A percentile compares a stretch with the other conserved stretches of the same genome.
Conservation (phyloP, 106 monocot species). For the Amphibolis antarctica region DNA sequence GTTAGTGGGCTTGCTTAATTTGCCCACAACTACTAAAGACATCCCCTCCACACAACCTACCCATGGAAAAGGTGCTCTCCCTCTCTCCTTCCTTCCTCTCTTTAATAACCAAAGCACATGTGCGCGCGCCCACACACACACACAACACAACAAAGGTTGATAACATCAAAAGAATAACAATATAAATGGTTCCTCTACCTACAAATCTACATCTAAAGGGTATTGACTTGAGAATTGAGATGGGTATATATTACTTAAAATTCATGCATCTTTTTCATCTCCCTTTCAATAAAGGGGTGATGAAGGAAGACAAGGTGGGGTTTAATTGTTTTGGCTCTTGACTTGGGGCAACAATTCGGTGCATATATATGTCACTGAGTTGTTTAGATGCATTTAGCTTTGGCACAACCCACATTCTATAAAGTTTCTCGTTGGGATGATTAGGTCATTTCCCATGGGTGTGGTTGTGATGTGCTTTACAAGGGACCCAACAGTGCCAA, state of each 20-base stretch:
- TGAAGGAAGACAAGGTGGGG: too few relatives aligned
- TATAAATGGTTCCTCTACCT: too few relatives aligned
- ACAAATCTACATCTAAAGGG: not conserved
- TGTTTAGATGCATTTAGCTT: too few relatives aligned
- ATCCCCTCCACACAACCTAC: slow-evolving; percentile 7
- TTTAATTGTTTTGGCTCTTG: too few relatives aligned
- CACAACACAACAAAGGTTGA: too few relatives aligned
- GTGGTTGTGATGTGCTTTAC: not conserved
- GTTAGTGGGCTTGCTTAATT: not conserved
- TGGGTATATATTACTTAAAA: slow-evolving; percentile 1
- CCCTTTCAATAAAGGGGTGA: not conserved
- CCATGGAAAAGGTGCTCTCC: not conserved
- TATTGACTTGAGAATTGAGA: slow-evolving; percentile 3
- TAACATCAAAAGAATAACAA: too few relatives aligned
- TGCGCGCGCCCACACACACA: too few relatives aligned
- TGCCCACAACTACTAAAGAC: slow-evolving; percentile 4
- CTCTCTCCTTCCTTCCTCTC: not conserved
- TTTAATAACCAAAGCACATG: not conserved
- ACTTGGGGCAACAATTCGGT: too few relatives aligned
- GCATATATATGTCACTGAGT: too few relatives aligned
- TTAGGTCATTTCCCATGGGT: not conserved
- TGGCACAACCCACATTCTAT: too few relatives aligned
- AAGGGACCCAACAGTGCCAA: not conserved
- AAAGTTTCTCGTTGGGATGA: not conserved
- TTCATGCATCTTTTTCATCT: not conserved